phyloP scores from a whole-genome alignment of 2,329 filamentous ascomycete genomes.

The Mycosphaerelloides madeirae region DNA sequence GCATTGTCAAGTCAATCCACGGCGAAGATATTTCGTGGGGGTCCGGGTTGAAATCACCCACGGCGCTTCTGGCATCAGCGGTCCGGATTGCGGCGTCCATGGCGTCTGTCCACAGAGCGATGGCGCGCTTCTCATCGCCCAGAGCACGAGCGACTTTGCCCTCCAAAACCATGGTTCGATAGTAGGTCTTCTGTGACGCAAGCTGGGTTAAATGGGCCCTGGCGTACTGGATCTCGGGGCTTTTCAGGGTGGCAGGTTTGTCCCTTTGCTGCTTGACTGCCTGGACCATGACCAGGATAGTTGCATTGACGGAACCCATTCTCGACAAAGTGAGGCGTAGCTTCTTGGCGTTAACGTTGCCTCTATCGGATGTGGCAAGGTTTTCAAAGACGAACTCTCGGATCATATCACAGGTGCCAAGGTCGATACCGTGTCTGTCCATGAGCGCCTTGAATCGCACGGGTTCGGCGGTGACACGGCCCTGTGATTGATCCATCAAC shows the following conservation, averaged over 20 bases:
- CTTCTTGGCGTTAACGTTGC: constrained; percentile 16
- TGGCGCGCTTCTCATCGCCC: constrained; percentile 24
- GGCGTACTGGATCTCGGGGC: constrained; percentile 14
- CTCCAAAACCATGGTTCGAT: constrained; percentile 28
- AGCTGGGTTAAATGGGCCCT: constrained; percentile 21
- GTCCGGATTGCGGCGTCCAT: constrained; percentile 19
- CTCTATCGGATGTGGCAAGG: background rate
- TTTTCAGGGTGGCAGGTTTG: constrained; percentile 13
- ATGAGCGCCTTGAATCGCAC: background rate
- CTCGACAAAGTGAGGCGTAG: constrained; percentile 22
- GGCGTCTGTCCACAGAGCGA: constrained; percentile 25
- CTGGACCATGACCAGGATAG: constrained; percentile 23
- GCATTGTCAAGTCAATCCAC: constrained; percentile 29
- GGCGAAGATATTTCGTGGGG: constrained; percentile 25
- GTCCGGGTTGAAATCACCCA: constrained; percentile 2
- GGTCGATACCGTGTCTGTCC: background rate
- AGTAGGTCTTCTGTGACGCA: constrained; percentile 19
- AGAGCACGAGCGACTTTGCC: constrained; percentile 24
- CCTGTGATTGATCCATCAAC: background rate
- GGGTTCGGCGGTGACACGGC: background rate
- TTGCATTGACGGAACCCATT: constrained; percentile 21
- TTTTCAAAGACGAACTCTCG: background rate
- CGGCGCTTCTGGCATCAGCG: constrained; percentile 2
- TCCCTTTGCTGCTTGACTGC: constrained; percentile 13
- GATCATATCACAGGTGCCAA: too few species aligned